These are phyloP conservation scores for Xylaria venustula DNA, from an alignment of 495 filamentous ascomycete species.

Conservation along the genomic window DNA sequence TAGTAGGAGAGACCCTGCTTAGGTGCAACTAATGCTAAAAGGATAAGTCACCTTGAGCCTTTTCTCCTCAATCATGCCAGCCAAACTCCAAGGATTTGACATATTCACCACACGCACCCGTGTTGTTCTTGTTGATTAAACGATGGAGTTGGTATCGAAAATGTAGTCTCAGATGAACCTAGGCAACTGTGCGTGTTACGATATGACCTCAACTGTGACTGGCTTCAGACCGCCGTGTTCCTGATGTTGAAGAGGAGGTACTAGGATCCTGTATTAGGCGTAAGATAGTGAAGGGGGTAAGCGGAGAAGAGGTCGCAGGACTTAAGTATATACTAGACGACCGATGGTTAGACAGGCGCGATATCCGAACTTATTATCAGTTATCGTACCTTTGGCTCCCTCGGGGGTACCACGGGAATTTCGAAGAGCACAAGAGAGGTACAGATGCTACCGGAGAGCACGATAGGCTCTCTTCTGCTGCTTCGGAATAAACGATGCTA, in stretches of 20 bases:
- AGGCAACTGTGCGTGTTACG: neutral
- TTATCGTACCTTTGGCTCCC: neutral
- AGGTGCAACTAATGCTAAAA: neutral
- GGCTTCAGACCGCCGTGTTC: neutral
- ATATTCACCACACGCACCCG: neutral
- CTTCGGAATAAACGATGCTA: neutral
- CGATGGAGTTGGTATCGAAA: neutral
- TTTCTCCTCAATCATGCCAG: slow-evolving; percentile 7
- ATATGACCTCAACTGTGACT: neutral
- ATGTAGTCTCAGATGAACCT: neutral
- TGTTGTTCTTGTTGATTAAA: neutral
- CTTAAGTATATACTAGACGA: neutral
- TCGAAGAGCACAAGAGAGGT: too few species aligned
- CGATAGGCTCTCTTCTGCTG: neutral
- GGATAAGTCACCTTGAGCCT: neutral
- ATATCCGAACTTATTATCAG: neutral
- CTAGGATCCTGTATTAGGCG: neutral
- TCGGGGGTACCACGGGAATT: neutral
- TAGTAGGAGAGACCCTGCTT: neutral
- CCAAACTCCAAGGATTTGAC: slow-evolving; percentile 7
- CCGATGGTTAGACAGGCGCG: neutral
- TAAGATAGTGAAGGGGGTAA: neutral
- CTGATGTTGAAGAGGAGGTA: neutral
- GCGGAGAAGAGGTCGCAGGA: neutral
- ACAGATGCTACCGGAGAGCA: neutral